phyloP scores from a whole-genome alignment of 2,329 filamentous ascomycete species.

The Fusarium nanum region DNA sequence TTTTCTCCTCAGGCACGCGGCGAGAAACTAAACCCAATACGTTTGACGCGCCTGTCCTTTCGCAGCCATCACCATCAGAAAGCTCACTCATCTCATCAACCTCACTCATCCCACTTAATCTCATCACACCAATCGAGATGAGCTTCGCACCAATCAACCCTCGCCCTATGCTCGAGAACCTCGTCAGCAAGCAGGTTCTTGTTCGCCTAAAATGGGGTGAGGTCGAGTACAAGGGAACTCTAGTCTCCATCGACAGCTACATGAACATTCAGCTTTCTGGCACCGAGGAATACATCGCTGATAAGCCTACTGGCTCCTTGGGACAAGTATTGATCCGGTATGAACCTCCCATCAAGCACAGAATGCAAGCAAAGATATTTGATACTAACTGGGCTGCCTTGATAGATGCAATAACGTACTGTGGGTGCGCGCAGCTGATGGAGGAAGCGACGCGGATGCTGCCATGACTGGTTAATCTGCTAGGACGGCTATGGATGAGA shows the following conservation, averaged over 20 bases:
- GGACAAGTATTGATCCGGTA: constrained; percentile 94
- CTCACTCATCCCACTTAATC: constrained; percentile 19
- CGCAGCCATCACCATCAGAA: constrained; percentile 34
- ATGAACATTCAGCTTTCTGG: constrained; percentile 97
- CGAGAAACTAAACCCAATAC: constrained; percentile 30
- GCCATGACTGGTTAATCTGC: constrained; percentile 65
- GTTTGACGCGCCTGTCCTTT: constrained; percentile 40
- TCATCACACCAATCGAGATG: constrained; percentile 44
- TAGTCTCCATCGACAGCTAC: constrained; percentile 96
- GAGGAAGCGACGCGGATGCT: constrained; percentile 63
- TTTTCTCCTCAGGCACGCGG: constrained; percentile 39
- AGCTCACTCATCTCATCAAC: constrained; percentile 39
- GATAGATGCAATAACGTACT: constrained; percentile 94
- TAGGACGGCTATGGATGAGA: constrained; percentile 14
- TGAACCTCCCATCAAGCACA: constrained; percentile 38
- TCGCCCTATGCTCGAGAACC: constrained; percentile 92
- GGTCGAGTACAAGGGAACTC: constrained; percentile 93
- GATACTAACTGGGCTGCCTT: constrained; percentile 12
- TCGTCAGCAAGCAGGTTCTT: constrained; percentile 90
- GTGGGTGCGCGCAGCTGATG: constrained; percentile 77
- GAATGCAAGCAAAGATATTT: background rate
- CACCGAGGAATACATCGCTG: constrained; percentile 92
- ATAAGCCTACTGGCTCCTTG: constrained; percentile 84
- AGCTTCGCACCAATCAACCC: constrained; percentile 93
- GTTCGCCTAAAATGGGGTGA: constrained; percentile 98